Percentiles rank a stretch among this genome's conserved stretches.
Evolutionary conservation across 2,329 filamentous ascomycete species (phyloP).

Genomic region (Talaromyces sp.): DNA sequence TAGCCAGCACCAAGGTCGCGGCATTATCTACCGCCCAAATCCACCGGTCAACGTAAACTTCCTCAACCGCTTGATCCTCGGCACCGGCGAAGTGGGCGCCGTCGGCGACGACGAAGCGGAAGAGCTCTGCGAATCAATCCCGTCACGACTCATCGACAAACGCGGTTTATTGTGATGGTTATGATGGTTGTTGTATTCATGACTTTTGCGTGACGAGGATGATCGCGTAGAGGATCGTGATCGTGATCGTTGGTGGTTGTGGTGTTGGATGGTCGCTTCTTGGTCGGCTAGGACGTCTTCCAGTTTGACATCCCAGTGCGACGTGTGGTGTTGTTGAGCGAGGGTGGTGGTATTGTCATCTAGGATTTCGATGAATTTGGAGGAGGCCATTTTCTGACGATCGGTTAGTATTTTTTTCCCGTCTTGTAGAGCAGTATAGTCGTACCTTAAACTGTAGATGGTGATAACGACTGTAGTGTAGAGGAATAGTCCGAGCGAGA

Average conservation of each 20-base stretch:
- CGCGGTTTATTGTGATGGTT: background rate
- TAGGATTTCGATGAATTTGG: slow-evolving; percentile 42
- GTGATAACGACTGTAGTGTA: too few relatives aligned
- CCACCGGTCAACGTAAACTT: slow-evolving; percentile 11
- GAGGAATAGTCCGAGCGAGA: too few relatives aligned
- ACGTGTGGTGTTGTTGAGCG: slow-evolving; percentile 28
- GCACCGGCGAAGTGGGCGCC: slow-evolving; percentile 1
- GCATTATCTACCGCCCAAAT: slow-evolving; percentile 2
- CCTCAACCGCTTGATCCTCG: slow-evolving; percentile 5
- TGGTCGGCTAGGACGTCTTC: slow-evolving; percentile 41
- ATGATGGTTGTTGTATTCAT: background rate
- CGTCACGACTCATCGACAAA: background rate
- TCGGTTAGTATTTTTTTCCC: background rate
- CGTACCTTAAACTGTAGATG: too few relatives aligned
- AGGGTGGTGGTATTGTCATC: slow-evolving; percentile 25
- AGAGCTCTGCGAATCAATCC: background rate
- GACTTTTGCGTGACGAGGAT: slow-evolving; percentile 25
- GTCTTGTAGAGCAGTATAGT: background rate
- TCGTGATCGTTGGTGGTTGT: slow-evolving; percentile 15
- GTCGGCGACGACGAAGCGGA: background rate
- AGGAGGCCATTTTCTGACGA: slow-evolving; percentile 33
- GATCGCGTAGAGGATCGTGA: slow-evolving; percentile 33
- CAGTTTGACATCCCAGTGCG: slow-evolving; percentile 38
- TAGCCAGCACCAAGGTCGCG: background rate
- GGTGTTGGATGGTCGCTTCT: slow-evolving; percentile 29